Evolutionary conservation across 2,329 filamentous ascomycete species (phyloP), one percentile per base, ranked within the genome.

Genomic region (Epichloe baconii): DNA sequence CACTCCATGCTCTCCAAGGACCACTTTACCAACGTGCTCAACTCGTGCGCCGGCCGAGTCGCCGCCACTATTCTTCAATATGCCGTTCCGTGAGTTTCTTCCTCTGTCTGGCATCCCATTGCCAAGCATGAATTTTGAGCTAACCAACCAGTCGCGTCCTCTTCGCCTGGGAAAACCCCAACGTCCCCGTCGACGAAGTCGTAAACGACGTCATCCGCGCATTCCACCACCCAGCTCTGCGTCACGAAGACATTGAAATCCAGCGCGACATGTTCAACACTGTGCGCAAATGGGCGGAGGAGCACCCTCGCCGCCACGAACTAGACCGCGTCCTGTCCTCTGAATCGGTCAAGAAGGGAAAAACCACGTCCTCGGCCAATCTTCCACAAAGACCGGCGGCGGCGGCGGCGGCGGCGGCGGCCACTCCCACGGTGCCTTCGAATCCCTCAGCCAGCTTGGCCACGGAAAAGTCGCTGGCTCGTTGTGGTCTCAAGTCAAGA

Each of bases 161-260:
- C 19, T 95, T 91, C 63, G 91, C 90, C 3, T 97, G 90, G 88
- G 87, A 97, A 57, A 86, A 97, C 64, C 79, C 85, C 3, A 81
- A 84, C 43, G 82, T 95, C 0, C 80, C 88, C 0, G 84, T 93
- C 4, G 79, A 94, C 38, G 86, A 94, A 66, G 85, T 97, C 0
- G 74, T 90, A 55, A 75, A 87, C 55, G 91, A 97, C 58, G 80
- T 94, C 41, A 71, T 89, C 45, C 79, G 80, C 23, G 82, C 88
- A 11, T 95, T 97, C 71, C 93, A 98, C 65, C 93, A 98, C 64
- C 93, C 93, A 1, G 85, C 86, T 6, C 73, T 88, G 34, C 83
- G 91, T 23, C 79, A 93, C 58, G 82, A 86, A 50, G 73, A 75
- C 51, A 72, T 86, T 52, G 86, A 95, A 64, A 82, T 93, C 31